Base-by-base conservation (phyloP, 345 rosid genomes). In the Anacardium occidentale region DNA sequence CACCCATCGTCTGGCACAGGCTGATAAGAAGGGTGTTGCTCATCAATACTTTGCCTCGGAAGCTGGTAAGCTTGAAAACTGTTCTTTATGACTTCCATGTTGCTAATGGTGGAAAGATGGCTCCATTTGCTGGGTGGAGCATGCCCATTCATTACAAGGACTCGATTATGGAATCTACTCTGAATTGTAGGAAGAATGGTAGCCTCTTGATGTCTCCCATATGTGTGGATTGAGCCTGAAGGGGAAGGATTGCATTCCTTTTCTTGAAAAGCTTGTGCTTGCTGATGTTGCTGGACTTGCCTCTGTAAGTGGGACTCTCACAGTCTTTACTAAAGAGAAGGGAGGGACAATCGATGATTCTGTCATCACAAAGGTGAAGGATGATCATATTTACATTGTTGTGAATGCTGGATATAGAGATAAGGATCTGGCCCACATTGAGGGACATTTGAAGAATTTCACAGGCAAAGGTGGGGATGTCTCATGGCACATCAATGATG, bases 141-240 rank as follows among this genome's bases (percentile, higher is more conserved):
- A 96, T 96, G 99, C 99, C 99, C 10, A 90, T 96, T 75, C 98
- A 93, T 76, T 96, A 93, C 88, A 96, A 91, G 80, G 99, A 91
- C 69, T 96, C 99, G 0, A 92, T 95, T 80, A 95, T 95, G 83
- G 99, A 95, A 80, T 95, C 99, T 2, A 88, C 99, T 1, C 83
- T 91, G 64, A 95, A 95, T 75, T 95, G 99, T 78, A 90, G 99
- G 74, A 76, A 86, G 66, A 91, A 92, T 60, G 99, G 99, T 59
- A 75, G 91, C 74, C 88, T 92, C 77, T 95, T 64, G 99, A 95
- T 76, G 99, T 95, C 54, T 81, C 99, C 4, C 98, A 95, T 65
- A 95, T 92, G 98, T 92, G 99, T 80, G 99, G 99, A 64, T 77
- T 95, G 68, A 95, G 93, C 73, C 97, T 93, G 48, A 93, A 92